Conservation (phyloP, 106 monocot species). For the Narthecium ossifragum region DNA sequence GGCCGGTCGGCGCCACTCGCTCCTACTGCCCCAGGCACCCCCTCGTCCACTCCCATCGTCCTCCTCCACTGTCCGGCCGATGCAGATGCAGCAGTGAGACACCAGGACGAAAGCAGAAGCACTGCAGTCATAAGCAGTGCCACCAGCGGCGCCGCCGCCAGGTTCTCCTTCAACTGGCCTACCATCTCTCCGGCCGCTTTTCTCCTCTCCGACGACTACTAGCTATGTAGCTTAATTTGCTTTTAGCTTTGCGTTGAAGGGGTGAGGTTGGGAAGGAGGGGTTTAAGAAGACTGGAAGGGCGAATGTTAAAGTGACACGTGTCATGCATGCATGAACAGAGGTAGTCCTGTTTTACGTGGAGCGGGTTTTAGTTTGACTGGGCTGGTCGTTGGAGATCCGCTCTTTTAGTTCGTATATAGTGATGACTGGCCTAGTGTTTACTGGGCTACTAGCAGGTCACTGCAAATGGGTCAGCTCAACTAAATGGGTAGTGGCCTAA, state of each 20-base stretch:
- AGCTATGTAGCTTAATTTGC: too few species aligned
- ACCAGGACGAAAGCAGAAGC: neutral
- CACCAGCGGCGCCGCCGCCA: neutral
- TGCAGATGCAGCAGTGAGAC: too few species aligned
- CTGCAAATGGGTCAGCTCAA: too few species aligned
- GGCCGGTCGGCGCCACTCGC: neutral
- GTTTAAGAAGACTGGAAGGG: slow-evolving; percentile 1
- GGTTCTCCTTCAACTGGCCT: neutral
- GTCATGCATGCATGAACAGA: slow-evolving; percentile 6
- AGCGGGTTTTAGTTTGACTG: too few species aligned
- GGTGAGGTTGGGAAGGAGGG: neutral
- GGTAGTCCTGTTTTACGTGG: too few species aligned
- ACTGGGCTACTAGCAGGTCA: too few species aligned
- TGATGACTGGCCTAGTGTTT: too few species aligned
- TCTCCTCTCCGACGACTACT: neutral
- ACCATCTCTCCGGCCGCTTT: neutral
- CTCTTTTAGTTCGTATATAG: too few species aligned
- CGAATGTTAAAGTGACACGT: neutral
- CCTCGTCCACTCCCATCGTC: neutral
- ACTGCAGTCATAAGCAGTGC: neutral
- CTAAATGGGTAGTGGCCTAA: too few species aligned
- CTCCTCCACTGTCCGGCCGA: neutral
- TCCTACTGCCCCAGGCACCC: neutral
- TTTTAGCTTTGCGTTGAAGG: too few species aligned
- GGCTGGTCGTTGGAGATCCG: too few species aligned